Evolutionary conservation across 495 filamentous ascomycete genomes (phyloP), one percentile per base, ranked within the genome.

Genomic region (Podospora pseudopauciseta): DNA sequence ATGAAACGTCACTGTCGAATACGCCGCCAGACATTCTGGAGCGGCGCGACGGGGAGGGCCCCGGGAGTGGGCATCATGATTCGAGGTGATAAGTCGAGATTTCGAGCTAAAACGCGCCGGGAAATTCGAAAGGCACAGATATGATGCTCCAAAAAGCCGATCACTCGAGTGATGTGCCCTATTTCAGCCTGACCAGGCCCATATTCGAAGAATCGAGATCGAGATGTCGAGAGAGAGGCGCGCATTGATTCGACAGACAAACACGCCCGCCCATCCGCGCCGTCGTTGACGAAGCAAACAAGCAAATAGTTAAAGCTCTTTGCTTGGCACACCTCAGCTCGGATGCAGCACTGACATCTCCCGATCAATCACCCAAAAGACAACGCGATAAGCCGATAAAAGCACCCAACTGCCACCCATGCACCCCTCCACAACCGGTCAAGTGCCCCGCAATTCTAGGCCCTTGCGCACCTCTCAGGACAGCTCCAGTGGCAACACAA

Each of bases 401-500:
- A 57, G 23, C 23, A 23, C 23, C 23, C 1, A 23, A 23, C 23
- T 23, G 0, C 1, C 34, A 39, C 34, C 34, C 5, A 5, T 39
- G 34, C 34, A 39, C 34, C 34, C 34, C 54, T 23, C 20, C 54
- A 57, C 54, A 58, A 58, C 55, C 39, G 39, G 39, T 49, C 39
- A 49, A 49, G 5, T 11, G 39, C 39, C 55, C 55, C 55, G 55
- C 55, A 19, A 19, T 58, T 58, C n/a, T 58, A 18, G n/a, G 23
- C 23, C n/a, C 55, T 19, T 19, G 55, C 23, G 23, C n/a, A 58
- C 55, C 55, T 58, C 23, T 26, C 55, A 58, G n/a, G n/a, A 58
- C 55, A 49, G 39, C 39, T 49, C 39, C 39, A 58, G 60, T 62
- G 60, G 60, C 60, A 34, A 62, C 27, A 27, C 18, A 26, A 27